Evolutionary conservation across 2,329 filamentous ascomycete genomes (phyloP), one percentile per base, ranked within the genome.

Genomic region (Fusarium graminum): DNA sequence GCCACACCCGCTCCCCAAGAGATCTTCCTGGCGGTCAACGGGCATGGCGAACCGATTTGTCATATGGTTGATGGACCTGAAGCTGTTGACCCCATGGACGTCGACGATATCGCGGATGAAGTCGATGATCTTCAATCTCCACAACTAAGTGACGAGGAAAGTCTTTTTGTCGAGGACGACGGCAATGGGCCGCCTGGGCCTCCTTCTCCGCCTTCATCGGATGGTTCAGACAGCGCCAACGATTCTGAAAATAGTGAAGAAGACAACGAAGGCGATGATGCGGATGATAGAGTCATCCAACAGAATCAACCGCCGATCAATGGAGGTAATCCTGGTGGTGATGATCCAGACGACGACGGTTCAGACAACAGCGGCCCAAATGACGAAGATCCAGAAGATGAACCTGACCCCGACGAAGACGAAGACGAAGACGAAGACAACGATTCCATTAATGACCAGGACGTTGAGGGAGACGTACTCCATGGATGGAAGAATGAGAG

Each of bases 41-140:
- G 2, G 0, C 22, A 65, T 5, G 44, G 44, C 2, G 45, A 51
- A 4, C 17, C 45, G 2, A 25, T 65, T 3, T 13, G 3, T 1
- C 13, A 44, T 4, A 40, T 47, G 14, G n/a, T 39, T 1, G 25
- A 67, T 6, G 26, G 38, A 3, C 44, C 62, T 4, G n/a, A 42
- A 11, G 9, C 9, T 1, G 22, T 25, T 8, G 52, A 52, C 8
- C 40, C 25, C 22, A 56, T 65, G 49, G 63, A 65, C 8, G 7
- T 25, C 4, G 34, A 42, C 6, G 12, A 41, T 4, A n/a, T 19
- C 22, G 42, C 46, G 6, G 30, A 3, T 9, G 28, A 34, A 9
- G 17, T 29, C 9, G 29, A 38, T 13, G 30, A 6, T 12, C 14
- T 16, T 13, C 34, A 22, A 17, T 10, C 16, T 14, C 14, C 16